Base-by-base conservation (phyloP, 768 basidiomycete genomes). In the Saitozyma podzolica region DNA sequence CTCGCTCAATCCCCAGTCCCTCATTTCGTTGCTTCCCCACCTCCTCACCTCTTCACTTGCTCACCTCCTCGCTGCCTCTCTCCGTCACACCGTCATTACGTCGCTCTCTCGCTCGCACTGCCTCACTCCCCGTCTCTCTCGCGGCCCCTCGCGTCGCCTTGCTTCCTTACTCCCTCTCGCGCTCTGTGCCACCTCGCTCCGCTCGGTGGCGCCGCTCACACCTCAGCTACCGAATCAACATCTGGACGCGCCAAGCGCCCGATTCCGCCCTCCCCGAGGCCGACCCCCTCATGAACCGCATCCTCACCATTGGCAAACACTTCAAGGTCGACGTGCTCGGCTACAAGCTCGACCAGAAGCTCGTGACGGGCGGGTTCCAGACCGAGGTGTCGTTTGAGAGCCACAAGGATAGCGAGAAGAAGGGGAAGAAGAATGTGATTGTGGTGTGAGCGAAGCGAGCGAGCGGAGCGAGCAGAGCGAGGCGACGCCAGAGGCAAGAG, bases 351-450 rank as follows among this genome's bases (percentile, higher is more conserved):
- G 75, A 81, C n/a, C 85, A 86, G 78, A 88, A 87, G 81, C 82
- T 94, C 56, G 63, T 69, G 17, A 85, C 84, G 50, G 89, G 90
- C 20, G 88, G 92, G n/a, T 84, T 94, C 77, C 89, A 92, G 66
- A 94, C 92, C 7, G 93, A 97, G 82, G 91, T 96, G 40, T 91
- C 94, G 82, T 97, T 93, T 78, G 80, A 91, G 80, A 91, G 90
- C 73, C 92, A 95, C 83, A 92, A 92, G 81, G 69, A 69, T 50
- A 61, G 57, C 16, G 69, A 71, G 58, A 65, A 63, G 61, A 69
- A 69, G 64, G 73, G 68, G 9, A 74, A 74, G 60, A 72, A 72
- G 67, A 50, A 62, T 29, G 66, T 64, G 64, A 55, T 72, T 17
- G 50, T 61, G 29, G 59, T 66, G 9, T 71, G 63, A 53, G 45